phyloP scores from a whole-genome alignment of 2,329 filamentous ascomycete species.

The Calonectria pauciramosa region DNA sequence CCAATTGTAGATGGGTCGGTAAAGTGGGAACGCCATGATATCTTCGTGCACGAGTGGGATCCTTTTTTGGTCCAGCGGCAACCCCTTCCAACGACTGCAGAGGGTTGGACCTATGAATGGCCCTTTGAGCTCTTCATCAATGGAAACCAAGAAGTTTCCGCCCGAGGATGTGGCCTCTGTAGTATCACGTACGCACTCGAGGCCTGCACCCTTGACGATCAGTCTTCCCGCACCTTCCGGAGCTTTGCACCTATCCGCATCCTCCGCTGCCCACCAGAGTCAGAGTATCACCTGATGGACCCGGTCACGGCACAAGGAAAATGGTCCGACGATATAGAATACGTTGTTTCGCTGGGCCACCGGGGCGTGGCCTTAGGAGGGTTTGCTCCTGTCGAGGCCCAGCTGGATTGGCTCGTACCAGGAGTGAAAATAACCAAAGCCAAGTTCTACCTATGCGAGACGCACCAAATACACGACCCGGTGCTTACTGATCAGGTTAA shows the following conservation, averaged over 20 bases:
- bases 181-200: background rate
- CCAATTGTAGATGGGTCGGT: background rate
- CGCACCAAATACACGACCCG: background rate
- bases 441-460: background rate
- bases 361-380: background rate
- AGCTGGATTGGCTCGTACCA: background rate
- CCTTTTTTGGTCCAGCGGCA: background rate
- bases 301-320: background rate
- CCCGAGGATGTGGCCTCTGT: background rate
- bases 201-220: background rate
- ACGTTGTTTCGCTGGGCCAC: background rate
- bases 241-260: background rate
- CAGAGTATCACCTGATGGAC: background rate
- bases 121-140: background rate
- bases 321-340: background rate
- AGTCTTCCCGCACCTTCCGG: background rate
- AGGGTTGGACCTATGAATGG: background rate
- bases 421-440: background rate
- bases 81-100: background rate
- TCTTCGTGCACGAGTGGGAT: background rate
- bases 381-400: background rate
- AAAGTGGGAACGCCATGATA: background rate
- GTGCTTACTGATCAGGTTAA: background rate
- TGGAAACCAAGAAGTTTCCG: background rate
- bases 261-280: background rate